phyloP scores from a whole-genome alignment of 2,329 filamentous ascomycete species.

The Blastomyces parvus region DNA sequence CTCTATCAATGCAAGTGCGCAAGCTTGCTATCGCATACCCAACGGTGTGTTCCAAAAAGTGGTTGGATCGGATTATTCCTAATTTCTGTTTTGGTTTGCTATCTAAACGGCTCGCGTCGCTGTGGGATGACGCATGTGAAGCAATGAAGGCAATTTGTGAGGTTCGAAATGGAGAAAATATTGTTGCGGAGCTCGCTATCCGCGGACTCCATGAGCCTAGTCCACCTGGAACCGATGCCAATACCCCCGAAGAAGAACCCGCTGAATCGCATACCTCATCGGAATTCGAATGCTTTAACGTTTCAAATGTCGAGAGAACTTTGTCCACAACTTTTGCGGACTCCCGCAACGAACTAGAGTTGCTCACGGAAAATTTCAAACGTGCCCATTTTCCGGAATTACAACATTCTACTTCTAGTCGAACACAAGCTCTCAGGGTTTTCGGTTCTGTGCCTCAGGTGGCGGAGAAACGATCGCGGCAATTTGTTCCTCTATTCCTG shows the following conservation, averaged over 20 bases:
- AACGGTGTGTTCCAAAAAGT: slow-evolving; percentile 48
- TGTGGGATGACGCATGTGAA: slow-evolving; percentile 76
- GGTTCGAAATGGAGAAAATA: slow-evolving; percentile 60
- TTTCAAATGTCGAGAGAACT: slow-evolving; percentile 49
- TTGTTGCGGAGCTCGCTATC: slow-evolving; percentile 63
- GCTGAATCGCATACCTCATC: slow-evolving; percentile 24
- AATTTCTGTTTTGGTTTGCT: slow-evolving; percentile 82
- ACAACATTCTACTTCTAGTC: slow-evolving; percentile 42
- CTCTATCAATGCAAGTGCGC: slow-evolving; percentile 75
- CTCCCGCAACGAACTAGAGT: slow-evolving; percentile 34
- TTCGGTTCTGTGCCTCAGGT: slow-evolving; percentile 62
- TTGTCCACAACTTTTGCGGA: slow-evolving; percentile 46
- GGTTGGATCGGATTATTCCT: slow-evolving; percentile 63
- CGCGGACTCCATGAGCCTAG: slow-evolving; percentile 54
- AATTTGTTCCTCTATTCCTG: slow-evolving; percentile 76
- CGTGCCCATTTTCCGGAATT: slow-evolving; percentile 43
- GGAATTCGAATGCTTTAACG: slow-evolving; percentile 75
- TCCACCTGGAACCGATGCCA: slow-evolving; percentile 1
- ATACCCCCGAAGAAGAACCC: slow-evolving; percentile 15
- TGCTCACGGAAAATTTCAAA: slow-evolving; percentile 56
- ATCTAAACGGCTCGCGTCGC: slow-evolving; percentile 70
- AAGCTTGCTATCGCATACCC: slow-evolving; percentile 61
- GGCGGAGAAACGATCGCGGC: slow-evolving; percentile 77
- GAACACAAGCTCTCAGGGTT: slow-evolving; percentile 70
- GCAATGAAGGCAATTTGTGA: slow-evolving; percentile 67